Evolutionary conservation across 2,329 filamentous ascomycete species (phyloP), one percentile per base, ranked within the genome.

Genomic region (Epichloe scottii): DNA sequence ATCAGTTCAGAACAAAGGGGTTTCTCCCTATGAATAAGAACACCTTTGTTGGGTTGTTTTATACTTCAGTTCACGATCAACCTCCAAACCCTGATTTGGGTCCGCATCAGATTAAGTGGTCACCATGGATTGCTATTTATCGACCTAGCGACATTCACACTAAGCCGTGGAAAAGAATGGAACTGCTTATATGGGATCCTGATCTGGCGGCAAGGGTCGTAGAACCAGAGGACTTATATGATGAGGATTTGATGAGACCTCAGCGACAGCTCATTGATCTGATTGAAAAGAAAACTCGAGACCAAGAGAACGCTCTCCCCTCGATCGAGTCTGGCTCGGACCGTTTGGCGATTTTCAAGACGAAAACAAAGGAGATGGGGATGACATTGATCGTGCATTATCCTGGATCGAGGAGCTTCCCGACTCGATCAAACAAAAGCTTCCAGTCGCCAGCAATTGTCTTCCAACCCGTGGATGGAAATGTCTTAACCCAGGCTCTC

Each of bases 141-240:
- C 70, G 78, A 11, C 70, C 73, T 0, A 57, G 63, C 4, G 62
- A 72, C n/a, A 62, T 67, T 1, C 66, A 72, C 51, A 14, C 8
- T 1, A 59, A 50, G 21, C 56, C 60, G 1, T 71, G 64, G 59
- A 55, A 2, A 0, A 48, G 49, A 2, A 66, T 68, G 2, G 77
- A 81, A 56, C 56, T 82, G 12, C 63, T 81, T 5, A 75, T 82
- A 39, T 80, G 77, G 77, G 78, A 81, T 54, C 51, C 65, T 2
- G 56, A 60, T 1, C 63, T 66, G 7, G 56, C 53, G 1, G 55
- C 60, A 1, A 64, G 59, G 26, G 60, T 63, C 6, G 53, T 56
- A 0, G 48, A 51, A 0, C 52, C 54, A 14, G 42, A 55, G 4
- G 4, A 48, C 2, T 41, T 65, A 1, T 58, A 57, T 1, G 61